Base-by-base conservation (phyloP, 768 basidiomycete species). In the Baorangia bicolor region DNA sequence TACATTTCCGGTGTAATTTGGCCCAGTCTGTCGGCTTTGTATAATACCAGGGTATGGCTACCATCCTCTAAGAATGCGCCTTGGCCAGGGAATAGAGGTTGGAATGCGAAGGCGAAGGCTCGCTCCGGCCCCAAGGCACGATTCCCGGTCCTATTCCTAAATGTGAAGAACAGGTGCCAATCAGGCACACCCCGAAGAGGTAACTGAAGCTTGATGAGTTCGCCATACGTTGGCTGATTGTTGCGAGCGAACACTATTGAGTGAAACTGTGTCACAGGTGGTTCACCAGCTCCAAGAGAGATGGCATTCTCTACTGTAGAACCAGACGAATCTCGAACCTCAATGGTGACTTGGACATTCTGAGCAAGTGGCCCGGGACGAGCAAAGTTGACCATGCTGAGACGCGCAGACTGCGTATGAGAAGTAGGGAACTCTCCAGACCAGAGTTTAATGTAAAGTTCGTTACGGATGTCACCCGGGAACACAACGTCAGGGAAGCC, bases 401-500 rank as follows among this genome's bases (percentile, higher is more conserved):
- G 72, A 41, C 87, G 87, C 4, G 87, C 70, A 38, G 85, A 77
- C 27, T 74, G 73, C 39, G 70, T 72, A 56, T 82, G 80, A 4
- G 81, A 77, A 0, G 82, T 74, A 3, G 79, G 73, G 67, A 98
- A 98, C 59, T 94, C 90, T 37, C 92, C 96, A 52, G 86, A 88
- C 94, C 94, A 98, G 0, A 98, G 81, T 70, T 97, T 97, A 75
- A 98, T 82, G 71, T 98, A 98, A 13, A 98, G 79, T 60, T 98
- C 96, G 65, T 98, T 98, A 16, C 96, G 86, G n/a, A 84, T 74
- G 58, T 92, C 89, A 8, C 90, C 92, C 4, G 95, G 95, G 67
- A 94, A 94, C 10, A 96, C 94, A 8, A 97, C 94, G 62, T 98
- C 96, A 0, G 96, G 91, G 68, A 98, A 98, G 30, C 94, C 94